Evolutionary conservation across 1,284 basidiomycete genomes (phyloP), one percentile per base, ranked within the genome.

Genomic region (Irpex sp.): DNA sequence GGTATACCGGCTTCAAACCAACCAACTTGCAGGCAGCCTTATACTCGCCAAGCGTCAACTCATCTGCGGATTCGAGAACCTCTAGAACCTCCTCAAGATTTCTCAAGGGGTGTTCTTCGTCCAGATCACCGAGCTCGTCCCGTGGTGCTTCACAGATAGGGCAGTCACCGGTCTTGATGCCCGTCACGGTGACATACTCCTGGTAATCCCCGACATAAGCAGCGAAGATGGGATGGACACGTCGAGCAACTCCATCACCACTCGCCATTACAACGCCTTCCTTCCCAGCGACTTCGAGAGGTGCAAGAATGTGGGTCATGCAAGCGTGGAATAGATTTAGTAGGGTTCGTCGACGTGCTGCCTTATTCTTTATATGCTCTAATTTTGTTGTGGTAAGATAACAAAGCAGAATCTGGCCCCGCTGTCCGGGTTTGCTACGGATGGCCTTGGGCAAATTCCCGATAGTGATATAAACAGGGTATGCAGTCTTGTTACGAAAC

Each of bases 401-500:
- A 0, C 65, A 78, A 13, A 81, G 61, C 0, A 82, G 72, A 7
- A 82, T 68, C 21, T 76, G 73, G 0, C 70, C 77, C 5, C 68
- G 71, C 1, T 63, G 62, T 0, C 76, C 78, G 0, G 78, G 75
- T 60, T 78, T 77, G 1, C 73, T 67, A 3, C 75, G 69, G 2
- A 79, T 75, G 7, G 75, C 73, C 58, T 81, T 81, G 0, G 79
- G 77, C 7, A 82, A 69, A 63, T 81, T 81, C 3, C 80, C 78
- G 51, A 82, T 77, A 0, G 77, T 81, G 15, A 82, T 61, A 59
- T 81, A 81, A 0, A 81, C 68, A 0, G 78, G 78, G 64, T 80
- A 81, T 1, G 77, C 78, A 7, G 69, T 66, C 63, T 80, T 80
- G 63, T 76, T 76, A 1, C 73, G 58, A 62, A 79, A 80, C 1